Base-by-base conservation (phyloP, 148 eudicot species). In the Gaultheria prostrata region DNA sequence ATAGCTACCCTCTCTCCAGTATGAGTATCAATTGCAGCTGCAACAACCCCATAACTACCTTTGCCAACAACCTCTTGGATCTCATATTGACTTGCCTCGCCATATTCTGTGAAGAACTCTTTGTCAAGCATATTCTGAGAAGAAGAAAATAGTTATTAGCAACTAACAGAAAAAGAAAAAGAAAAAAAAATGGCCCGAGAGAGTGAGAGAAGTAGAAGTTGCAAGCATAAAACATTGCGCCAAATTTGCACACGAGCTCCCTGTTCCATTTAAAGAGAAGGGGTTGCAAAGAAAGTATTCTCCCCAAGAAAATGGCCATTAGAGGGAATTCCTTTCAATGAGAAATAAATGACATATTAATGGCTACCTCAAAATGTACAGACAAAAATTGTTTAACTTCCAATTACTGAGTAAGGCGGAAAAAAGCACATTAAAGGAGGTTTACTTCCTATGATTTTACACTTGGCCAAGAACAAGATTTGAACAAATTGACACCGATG, bases 41-140 rank as follows among this genome's bases (percentile, higher is more conserved):
- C 94, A 69, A 92, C 94, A 82, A 92, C 92, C 24, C 94, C 93
- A 86, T 92, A 91, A 81, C 94, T 92, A 73, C 94, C 94, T 87
- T 92, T 92, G 43, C 94, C 94, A 56, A 92, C 90, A 76, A 92
- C 92, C 80, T 92, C 94, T 80, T 88, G 91, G 82, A 92, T 92
- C 86, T 92, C 89, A 51, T 88, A 92, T 46, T 87, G 87, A 84
- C 86, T 90, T 50, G 94, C 94, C 83, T 92, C 94, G 56, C 94
- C 93, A 78, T 92, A 92, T 59, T 92, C 94, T 0, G 94, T 92
- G 89, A 92, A 92, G 78, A 92, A 92, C n/a, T 90, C 94, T 72
- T 88, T 89, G 83, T 87, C 92, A 83, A 88, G 89, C 94, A 90
- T 90, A 35, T 57, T 86, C 90, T 92, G 87, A 82, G 45, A 32